Base-by-base conservation (phyloP, 73 alveolate species). In the Breviolum minutum region DNA sequence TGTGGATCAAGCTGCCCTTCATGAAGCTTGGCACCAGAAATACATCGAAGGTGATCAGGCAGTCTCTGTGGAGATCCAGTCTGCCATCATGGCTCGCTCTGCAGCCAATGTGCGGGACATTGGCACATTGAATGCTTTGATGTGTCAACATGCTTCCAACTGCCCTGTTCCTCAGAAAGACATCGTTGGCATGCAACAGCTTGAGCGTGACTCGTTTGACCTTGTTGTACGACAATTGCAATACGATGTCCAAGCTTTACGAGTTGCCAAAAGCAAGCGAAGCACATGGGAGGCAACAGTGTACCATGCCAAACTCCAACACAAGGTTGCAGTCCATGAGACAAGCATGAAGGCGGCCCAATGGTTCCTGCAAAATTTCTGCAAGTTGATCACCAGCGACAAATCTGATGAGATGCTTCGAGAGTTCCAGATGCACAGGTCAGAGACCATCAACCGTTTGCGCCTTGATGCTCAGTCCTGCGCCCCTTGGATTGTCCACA, bases 291-390 rank as follows among this genome's bases (percentile, higher is more conserved):
- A 82, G 91, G 40, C 26, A 16, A 26, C 14, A 40, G 91, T 82
- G 40, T 32, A 82, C 40, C 91, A 82, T 82, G 91, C 91, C 12
- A 82, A 82, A 48, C 71, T 82, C 40, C 91, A 82, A 40, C 54
- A 48, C 91, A 69, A 71, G 7, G 71, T 82, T 11, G 48, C 10
- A 13, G 70, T 71, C 20, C 54, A 17, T 40, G 29, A 82, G 27
- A 71, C 12, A 22, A 48, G 73, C 32, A 16, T 14, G 48, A 82
- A 82, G 71, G 91, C 71, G 29, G 91, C 91, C 71, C 7, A 19
- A 10, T 19, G 32, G 24, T 83, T 83, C 92, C 14, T 83, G 70
- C 26, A 32, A 11, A 8, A 30, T 24, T 4, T 8, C 40, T 83
- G 48, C 92, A 30, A 54, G 60, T 8, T 83, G 54, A 8, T 83